A percentile compares a stretch with the other conserved stretches of the same genome.
phyloP scores from a whole-genome alignment of 768 basidiomycete species.

The Omphalotus guepiniiformis region DNA sequence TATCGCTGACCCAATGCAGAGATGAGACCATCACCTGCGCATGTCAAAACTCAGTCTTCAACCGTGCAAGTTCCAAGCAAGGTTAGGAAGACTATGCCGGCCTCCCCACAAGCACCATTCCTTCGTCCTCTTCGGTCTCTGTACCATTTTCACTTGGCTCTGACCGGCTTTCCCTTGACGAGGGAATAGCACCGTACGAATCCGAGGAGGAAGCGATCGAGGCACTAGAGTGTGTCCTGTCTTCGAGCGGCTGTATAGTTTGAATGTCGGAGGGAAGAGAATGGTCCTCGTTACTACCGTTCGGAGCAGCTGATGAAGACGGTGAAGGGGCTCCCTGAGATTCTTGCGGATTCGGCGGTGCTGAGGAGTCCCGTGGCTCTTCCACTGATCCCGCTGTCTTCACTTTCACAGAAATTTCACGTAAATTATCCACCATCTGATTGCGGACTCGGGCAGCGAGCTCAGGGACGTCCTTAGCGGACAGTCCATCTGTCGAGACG shows the following conservation, averaged over 20 bases:
- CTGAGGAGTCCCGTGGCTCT: not conserved
- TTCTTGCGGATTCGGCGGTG: not conserved
- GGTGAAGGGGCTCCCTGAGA: not conserved
- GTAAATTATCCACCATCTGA: constrained; percentile 74
- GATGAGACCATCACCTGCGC: no score
- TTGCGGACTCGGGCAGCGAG: constrained; percentile 67
- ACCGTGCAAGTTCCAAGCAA: no score
- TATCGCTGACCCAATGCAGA: no score
- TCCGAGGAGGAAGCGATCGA: constrained; percentile 30
- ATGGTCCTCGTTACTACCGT: not conserved
- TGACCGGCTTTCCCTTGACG: constrained; percentile 30
- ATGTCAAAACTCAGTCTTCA: no score
- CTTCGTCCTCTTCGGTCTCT: constrained; percentile 83
- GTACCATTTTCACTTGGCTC: constrained; percentile 58
- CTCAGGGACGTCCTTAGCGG: constrained; percentile 60
- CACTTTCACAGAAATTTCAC: constrained; percentile 66
- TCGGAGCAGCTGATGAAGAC: not conserved
- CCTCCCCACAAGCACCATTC: constrained; percentile 72
- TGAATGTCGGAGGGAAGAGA: not conserved
- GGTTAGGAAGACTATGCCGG: constrained; percentile 35
- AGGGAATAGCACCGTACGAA: constrained; percentile 21
- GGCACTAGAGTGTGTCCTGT: constrained; percentile 22
- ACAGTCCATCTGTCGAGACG: constrained; percentile 69
- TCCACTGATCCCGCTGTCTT: constrained; percentile 11
- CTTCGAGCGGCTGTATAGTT: not conserved